Conservation (phyloP, 371 early-diverging fungal species). For the Apophysomyces trapeziformis region DNA sequence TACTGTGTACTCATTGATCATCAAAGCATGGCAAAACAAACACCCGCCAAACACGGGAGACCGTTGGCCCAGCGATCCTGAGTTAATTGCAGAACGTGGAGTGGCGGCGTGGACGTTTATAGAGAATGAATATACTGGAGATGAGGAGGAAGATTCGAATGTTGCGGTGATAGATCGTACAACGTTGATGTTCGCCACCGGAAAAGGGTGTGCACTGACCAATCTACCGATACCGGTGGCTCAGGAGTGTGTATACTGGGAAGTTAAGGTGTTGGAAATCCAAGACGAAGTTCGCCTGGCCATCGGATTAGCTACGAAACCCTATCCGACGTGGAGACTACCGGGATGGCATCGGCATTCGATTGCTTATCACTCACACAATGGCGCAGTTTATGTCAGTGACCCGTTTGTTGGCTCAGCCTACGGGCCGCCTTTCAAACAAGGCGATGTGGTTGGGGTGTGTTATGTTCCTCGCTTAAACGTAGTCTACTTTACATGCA, state of each 20-base stretch:
- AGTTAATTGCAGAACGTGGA: constrained; percentile 26
- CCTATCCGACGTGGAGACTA: constrained; percentile 63
- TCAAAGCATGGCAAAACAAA: constrained; percentile 40
- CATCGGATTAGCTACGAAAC: constrained; percentile 67
- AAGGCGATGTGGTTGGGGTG: constrained; percentile 75
- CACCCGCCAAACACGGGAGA: constrained; percentile 34
- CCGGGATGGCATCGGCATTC: constrained; percentile 69
- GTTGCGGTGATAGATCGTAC: constrained; percentile 72
- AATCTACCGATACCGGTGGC: constrained; percentile 73
- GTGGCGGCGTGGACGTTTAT: constrained; percentile 45
- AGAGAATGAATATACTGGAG: constrained; percentile 29
- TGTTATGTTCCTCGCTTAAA: constrained; percentile 69
- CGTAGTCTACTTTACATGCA: constrained; percentile 74
- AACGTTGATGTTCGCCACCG: constrained; percentile 68
- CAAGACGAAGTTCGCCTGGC: constrained; percentile 45
- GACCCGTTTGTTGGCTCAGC: constrained; percentile 62
- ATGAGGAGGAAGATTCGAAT: constrained; percentile 52
- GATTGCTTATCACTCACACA: constrained; percentile 69
- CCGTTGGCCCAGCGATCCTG: constrained; percentile 30
- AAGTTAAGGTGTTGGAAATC: constrained; percentile 68
- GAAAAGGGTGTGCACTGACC: constrained; percentile 74
- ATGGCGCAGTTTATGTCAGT: constrained; percentile 59
- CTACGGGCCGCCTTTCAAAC: constrained; percentile 62
- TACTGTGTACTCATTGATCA: neutral
- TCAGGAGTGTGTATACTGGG: constrained; percentile 72